These are phyloP conservation scores for Colletotrichum horii DNA, from an alignment of 2,329 filamentous ascomycete species.

Conservation along the genomic window DNA sequence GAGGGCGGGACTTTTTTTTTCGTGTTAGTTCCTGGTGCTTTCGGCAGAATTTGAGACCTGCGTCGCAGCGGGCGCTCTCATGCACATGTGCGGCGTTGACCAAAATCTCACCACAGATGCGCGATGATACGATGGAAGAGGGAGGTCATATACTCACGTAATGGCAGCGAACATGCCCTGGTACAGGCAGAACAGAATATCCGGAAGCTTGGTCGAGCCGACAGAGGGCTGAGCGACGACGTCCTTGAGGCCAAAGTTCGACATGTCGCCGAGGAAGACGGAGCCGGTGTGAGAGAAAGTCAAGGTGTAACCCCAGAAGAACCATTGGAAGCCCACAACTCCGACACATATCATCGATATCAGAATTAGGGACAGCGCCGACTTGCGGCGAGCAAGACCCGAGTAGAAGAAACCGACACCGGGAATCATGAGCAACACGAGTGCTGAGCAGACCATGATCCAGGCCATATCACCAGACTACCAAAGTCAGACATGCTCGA, in stretches of 20 bases:
- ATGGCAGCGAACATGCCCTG: slow-evolving; percentile 91
- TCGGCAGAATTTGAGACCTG: not conserved
- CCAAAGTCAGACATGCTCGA: not conserved
- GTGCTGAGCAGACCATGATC: slow-evolving; percentile 76
- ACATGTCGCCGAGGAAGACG: slow-evolving; percentile 78
- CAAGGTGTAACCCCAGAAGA: slow-evolving; percentile 92
- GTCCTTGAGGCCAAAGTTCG: slow-evolving; percentile 81
- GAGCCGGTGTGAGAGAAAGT: slow-evolving; percentile 83
- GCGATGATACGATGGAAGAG: not conserved
- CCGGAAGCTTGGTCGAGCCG: slow-evolving; percentile 74
- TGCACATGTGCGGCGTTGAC: not conserved
- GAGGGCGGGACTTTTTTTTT: slow-evolving; percentile 52
- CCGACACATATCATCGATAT: slow-evolving; percentile 82
- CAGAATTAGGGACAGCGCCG: slow-evolving; percentile 85
- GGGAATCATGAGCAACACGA: slow-evolving; percentile 91
- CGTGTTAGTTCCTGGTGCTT: not conserved
- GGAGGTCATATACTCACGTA: slow-evolving; percentile 65
- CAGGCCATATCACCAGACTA: slow-evolving; percentile 84
- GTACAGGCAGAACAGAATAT: slow-evolving; percentile 84
- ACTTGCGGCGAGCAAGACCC: slow-evolving; percentile 86
- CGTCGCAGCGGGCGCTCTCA: not conserved
- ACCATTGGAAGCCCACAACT: slow-evolving; percentile 89
- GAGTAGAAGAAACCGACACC: slow-evolving; percentile 96
- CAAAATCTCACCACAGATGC: not conserved
- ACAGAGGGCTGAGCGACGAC: slow-evolving; percentile 79